Conservation (phyloP, 2,329 filamentous ascomycete genomes). For the Hymenoscyphus salicellus region DNA sequence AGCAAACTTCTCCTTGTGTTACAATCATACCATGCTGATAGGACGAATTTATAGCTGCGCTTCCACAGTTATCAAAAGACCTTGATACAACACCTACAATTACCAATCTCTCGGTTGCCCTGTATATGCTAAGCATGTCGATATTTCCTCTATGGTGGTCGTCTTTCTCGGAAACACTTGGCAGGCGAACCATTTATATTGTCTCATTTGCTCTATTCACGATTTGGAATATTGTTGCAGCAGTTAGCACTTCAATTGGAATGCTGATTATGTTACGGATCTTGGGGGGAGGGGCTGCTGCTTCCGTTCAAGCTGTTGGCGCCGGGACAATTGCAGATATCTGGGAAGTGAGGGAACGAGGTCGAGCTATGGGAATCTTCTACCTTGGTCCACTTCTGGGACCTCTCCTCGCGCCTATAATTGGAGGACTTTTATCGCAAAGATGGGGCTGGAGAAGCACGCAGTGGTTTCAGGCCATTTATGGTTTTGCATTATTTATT, state of each 20-base stretch:
- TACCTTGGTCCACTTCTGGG: conserved; percentile 76
- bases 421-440: conserved; percentile 70
- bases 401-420: conserved; percentile 70
- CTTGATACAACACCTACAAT: conserved; percentile 62
- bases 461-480: conserved; percentile 74
- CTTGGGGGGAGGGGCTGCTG: conserved; percentile 71
- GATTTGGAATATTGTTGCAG: conserved; percentile 67
- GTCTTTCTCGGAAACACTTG: conserved; percentile 70
- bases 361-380: conserved; percentile 78
- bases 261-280: conserved; percentile 79
- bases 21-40: neutral
- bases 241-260: conserved; percentile 64
- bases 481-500: conserved; percentile 57
- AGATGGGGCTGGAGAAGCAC: conserved; percentile 71
- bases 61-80: conserved; percentile 60
- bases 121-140: conserved; percentile 81
- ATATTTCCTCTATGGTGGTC: conserved; percentile 84
- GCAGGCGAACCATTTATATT: conserved; percentile 76
- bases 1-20: conserved; percentile 36
- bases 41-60: conserved; percentile 53
- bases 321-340: conserved; percentile 80
- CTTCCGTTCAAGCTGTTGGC: conserved; percentile 78
- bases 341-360: conserved; percentile 71
- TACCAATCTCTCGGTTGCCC: conserved; percentile 70
- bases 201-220: conserved; percentile 70